These are phyloP conservation scores for Leishmania guyanensis DNA, from an alignment of 208 protist species.

Conservation along the genomic window DNA sequence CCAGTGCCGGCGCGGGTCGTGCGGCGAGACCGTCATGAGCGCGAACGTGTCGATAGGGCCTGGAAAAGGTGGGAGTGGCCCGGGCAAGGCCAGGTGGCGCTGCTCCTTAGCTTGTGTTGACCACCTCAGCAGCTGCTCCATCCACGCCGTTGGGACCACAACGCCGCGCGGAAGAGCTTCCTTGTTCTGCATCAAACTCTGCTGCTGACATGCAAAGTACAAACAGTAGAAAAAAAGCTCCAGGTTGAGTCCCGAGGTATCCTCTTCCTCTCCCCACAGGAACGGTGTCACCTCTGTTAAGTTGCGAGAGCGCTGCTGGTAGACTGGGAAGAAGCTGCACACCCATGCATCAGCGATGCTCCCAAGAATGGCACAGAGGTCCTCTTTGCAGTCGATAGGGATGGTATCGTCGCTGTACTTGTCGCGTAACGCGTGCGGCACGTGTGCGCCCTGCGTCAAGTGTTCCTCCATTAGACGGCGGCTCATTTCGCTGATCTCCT, in stretches of 20 bases:
- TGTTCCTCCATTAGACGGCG: conserved; percentile 37
- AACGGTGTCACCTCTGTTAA: conserved; percentile 23
- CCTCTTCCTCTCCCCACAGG: conserved; percentile 43
- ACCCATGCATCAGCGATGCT: conserved; percentile 48
- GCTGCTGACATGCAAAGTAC: conserved; percentile 47
- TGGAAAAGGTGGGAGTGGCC: conserved; percentile 31
- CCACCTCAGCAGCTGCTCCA: conserved; percentile 55
- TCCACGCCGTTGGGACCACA: conserved; percentile 63
- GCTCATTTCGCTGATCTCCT: conserved; percentile 32
- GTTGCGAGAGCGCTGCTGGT: conserved; percentile 33
- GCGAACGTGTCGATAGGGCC: conserved; percentile 69
- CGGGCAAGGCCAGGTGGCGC: not conserved
- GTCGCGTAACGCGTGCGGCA: conserved; percentile 22
- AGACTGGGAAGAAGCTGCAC: conserved; percentile 47
- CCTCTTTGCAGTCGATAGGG: conserved; percentile 18
- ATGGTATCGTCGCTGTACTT: conserved; percentile 30
- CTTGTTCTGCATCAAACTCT: conserved; percentile 45
- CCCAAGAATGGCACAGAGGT: conserved; percentile 19
- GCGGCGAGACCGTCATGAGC: conserved; percentile 38
- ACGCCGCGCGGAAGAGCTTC: conserved; percentile 43
- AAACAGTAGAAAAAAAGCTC: conserved; percentile 64
- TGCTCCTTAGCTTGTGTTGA: conserved; percentile 15
- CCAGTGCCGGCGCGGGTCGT: conserved; percentile 49
- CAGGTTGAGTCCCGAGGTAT: conserved; percentile 16
- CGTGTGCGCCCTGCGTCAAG: conserved; percentile 19